A percentile compares a stretch with the other conserved stretches of the same genome.
Conservation (phyloP, 805 yeast genomes). For the Ogataea minuta region DNA sequence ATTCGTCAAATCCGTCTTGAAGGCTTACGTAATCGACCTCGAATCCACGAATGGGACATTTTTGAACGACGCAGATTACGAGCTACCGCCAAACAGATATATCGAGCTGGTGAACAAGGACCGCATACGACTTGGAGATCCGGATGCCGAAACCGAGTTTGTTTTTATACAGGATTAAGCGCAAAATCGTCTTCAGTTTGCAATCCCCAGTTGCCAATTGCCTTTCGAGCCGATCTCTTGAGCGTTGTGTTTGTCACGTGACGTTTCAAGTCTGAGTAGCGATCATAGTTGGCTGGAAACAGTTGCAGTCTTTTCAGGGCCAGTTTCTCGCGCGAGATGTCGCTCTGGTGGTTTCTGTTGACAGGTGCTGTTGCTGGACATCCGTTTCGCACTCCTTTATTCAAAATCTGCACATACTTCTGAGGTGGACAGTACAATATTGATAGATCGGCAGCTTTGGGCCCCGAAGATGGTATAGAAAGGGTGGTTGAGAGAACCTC, state of each 20-base stretch:
- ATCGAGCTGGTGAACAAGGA: slow-evolving; percentile 29
- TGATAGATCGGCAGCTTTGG: slow-evolving; percentile 22
- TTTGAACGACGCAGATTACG: slow-evolving; percentile 25
- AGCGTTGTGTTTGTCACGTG: slow-evolving; percentile 1
- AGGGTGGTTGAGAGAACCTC: slow-evolving; percentile 18
- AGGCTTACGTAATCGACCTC: slow-evolving; percentile 28
- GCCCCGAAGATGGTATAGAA: slow-evolving; percentile 5
- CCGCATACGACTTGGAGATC: slow-evolving; percentile 28
- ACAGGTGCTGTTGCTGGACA: slow-evolving; percentile 19
- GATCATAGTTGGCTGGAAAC: neutral
- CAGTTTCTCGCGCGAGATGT: slow-evolving; percentile 3
- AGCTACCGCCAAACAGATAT: slow-evolving; percentile 26
- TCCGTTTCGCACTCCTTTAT: slow-evolving; percentile 64
- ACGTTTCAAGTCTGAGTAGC: slow-evolving; percentile 1
- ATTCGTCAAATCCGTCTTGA: slow-evolving; percentile 1
- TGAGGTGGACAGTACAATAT: slow-evolving; percentile 28
- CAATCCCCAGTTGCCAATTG: slow-evolving; percentile 8
- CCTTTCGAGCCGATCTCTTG: slow-evolving; percentile 4
- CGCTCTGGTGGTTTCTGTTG: slow-evolving; percentile 1
- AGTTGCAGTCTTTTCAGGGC: neutral
- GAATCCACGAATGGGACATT: slow-evolving; percentile 33
- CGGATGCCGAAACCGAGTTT: slow-evolving; percentile 24
- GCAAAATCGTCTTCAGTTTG: slow-evolving; percentile 3
- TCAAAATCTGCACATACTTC: slow-evolving; percentile 38
- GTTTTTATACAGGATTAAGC: slow-evolving; percentile 19